Base-by-base conservation (phyloP, 2,329 filamentous ascomycete genomes). In the Diaporthe citrichinensis region DNA sequence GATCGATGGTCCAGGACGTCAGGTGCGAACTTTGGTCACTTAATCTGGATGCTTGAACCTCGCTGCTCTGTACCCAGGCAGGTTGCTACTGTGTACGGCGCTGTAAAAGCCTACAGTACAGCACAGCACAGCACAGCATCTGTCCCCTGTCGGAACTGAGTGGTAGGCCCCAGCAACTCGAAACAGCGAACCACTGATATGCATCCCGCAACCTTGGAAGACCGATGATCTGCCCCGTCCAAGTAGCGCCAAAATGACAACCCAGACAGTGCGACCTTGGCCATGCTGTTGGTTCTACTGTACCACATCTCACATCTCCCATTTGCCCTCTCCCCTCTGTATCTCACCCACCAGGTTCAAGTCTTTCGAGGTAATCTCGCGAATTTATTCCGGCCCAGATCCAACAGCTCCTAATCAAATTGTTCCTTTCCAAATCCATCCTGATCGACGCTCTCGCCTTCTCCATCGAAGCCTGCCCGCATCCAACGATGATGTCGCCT, bases 111-210 rank as follows among this genome's bases (percentile, higher is more conserved):
- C 57, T 36, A 36, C 20, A 36, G 55, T 17, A 36, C 7, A 36
- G 23, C 25, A 46, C 31, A 34, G 41, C 20, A 4, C 23, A 25
- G 44, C 12, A 17, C 44, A 53, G 39, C 36, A 72, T 34, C 55
- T 36, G n/a, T 28, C 44, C 46, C 57, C 46, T 36, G 71, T 44
- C 71, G 36, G 46, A 25, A 55, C 17, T 46, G 25, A 12, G 34
- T 44, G 20, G 23, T 8, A 39, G 49, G 58, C 71, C 23, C 71
- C 71, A 73, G 71, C 71, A 65, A 53, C 44, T 57, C 61, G 71
- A 73, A 73, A 73, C 71, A 73, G 12, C 46, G 71, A 31, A 25
- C 71, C 71, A 73, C 71, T 55, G 57, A 55, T 73, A 65, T 44
- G 46, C 71, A 46, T 55, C 71, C 36, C 9, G n/a, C 61, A 73